A percentile compares a stretch with the other conserved stretches of the same genome.
Conservation (phyloP, 345 rosid genomes). For the Pugionium dolabratum region DNA sequence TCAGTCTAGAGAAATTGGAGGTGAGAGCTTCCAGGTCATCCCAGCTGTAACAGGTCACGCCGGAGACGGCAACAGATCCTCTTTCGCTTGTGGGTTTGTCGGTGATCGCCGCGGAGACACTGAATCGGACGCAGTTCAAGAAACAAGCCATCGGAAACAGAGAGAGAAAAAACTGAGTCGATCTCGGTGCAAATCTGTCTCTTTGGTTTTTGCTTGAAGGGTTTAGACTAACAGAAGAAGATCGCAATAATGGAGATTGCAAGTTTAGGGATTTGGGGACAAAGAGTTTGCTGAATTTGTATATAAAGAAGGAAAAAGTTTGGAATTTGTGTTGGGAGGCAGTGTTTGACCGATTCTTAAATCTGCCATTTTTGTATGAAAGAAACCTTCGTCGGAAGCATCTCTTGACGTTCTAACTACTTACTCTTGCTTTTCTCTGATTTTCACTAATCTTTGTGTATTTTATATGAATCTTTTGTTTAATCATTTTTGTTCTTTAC, state of each 20-base stretch:
- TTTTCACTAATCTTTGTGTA: too few species aligned
- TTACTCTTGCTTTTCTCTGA: too few species aligned
- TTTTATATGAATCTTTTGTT: too few species aligned
- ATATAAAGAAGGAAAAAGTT: constrained; percentile 10
- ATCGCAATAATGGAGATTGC: not conserved
- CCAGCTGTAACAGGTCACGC: constrained; percentile 51
- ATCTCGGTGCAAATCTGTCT: not conserved
- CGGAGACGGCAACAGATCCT: constrained; percentile 12
- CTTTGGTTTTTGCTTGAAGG: not conserved
- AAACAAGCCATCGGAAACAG: constrained; percentile 50
- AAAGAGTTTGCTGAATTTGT: constrained; percentile 11
- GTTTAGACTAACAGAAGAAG: constrained; percentile 18
- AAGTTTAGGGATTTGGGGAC: constrained; percentile 17
- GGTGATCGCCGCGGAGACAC: constrained; percentile 8
- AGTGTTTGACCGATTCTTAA: constrained; percentile 33
- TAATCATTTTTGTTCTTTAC: too few species aligned
- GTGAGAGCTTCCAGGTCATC: constrained; percentile 54
- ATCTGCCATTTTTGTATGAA: constrained; percentile 17
- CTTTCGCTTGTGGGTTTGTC: constrained; percentile 16
- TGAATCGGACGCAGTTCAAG: constrained; percentile 36
- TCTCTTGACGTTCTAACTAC: too few species aligned
- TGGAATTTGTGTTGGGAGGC: constrained; percentile 19
- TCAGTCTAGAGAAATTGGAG: constrained; percentile 48
- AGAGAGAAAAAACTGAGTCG: constrained; percentile 9
- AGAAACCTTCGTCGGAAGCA: too few species aligned